Conservation (phyloP, 2,329 filamentous ascomycete species). For the Pseudonectria buxi region DNA sequence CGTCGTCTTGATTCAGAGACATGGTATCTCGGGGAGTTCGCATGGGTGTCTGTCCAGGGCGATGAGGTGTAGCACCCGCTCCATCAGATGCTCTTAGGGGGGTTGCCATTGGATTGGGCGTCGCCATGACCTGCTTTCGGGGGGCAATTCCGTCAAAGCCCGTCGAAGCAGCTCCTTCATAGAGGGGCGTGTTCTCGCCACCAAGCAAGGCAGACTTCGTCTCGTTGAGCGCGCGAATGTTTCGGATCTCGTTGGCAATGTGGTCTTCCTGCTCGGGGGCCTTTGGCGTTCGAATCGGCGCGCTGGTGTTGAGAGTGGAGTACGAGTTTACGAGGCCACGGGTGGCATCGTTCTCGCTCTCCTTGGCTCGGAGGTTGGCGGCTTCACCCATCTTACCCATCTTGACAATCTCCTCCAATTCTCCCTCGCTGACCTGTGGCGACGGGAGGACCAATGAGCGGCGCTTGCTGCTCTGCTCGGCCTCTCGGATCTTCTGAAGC, state of each 20-base stretch:
- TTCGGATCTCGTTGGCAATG: slow-evolving; percentile 92
- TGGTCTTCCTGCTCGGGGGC: slow-evolving; percentile 90
- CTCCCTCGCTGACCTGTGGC: slow-evolving; percentile 86
- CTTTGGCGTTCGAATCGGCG: slow-evolving; percentile 85
- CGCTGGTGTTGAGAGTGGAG: slow-evolving; percentile 68
- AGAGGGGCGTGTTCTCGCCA: slow-evolving; percentile 85
- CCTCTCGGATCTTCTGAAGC: slow-evolving; percentile 89
- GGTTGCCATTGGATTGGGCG: slow-evolving; percentile 91
- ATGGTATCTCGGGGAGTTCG: slow-evolving; percentile 85
- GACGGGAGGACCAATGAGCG: slow-evolving; percentile 74
- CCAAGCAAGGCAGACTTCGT: slow-evolving; percentile 90
- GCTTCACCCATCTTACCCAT: slow-evolving; percentile 93
- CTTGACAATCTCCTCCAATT: slow-evolving; percentile 96
- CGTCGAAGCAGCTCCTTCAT: slow-evolving; percentile 74
- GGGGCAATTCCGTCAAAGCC: slow-evolving; percentile 83
- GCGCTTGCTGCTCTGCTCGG: slow-evolving; percentile 93
- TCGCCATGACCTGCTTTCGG: slow-evolving; percentile 73
- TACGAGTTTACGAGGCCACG: slow-evolving; percentile 85
- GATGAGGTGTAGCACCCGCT: slow-evolving; percentile 60
- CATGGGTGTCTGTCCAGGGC: slow-evolving; percentile 73
- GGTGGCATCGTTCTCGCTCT: slow-evolving; percentile 78
- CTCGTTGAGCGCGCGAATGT: slow-evolving; percentile 85
- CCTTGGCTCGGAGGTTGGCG: slow-evolving; percentile 66
- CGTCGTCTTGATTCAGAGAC: slow-evolving; percentile 68
- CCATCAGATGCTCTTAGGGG: slow-evolving; percentile 64